Evolutionary conservation across 345 rosid genomes (phyloP).

Genomic region (Aquilaria sinensis): DNA sequence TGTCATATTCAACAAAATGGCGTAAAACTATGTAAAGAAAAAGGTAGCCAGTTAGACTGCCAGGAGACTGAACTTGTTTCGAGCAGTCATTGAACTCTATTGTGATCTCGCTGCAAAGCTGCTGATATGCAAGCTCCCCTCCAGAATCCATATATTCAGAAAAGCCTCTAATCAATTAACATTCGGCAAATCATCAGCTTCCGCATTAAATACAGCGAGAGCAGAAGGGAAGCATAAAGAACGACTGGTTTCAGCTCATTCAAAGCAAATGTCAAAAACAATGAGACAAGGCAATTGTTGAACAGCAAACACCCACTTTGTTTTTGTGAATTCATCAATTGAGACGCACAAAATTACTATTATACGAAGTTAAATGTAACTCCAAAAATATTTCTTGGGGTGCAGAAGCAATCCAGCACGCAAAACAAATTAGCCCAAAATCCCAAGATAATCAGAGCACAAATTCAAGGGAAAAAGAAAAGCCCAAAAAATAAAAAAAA

Average conservation of each 20-base stretch:
- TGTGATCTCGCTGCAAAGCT: conserved; percentile 75
- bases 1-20: background rate
- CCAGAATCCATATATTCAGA: conserved; percentile 65
- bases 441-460: background rate
- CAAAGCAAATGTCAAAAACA: background rate
- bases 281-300: background rate
- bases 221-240: background rate
- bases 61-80: conserved; percentile 46
- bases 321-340: background rate
- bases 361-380: background rate
- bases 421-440: background rate
- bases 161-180: conserved; percentile 51
- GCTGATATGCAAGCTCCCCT: conserved; percentile 73
- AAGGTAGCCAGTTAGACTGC: background rate
- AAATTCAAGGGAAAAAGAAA: background rate
- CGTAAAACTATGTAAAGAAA: background rate
- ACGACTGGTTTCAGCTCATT: background rate
- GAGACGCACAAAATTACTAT: background rate
- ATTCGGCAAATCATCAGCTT: background rate
- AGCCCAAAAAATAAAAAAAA: background rate
- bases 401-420: no score
- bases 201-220: background rate
- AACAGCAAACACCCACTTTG: background rate
- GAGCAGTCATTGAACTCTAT: conserved; percentile 82
- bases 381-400: no score